Base-by-base conservation (phyloP, 805 yeast species). In the Maudiozyma bulderi region DNA sequence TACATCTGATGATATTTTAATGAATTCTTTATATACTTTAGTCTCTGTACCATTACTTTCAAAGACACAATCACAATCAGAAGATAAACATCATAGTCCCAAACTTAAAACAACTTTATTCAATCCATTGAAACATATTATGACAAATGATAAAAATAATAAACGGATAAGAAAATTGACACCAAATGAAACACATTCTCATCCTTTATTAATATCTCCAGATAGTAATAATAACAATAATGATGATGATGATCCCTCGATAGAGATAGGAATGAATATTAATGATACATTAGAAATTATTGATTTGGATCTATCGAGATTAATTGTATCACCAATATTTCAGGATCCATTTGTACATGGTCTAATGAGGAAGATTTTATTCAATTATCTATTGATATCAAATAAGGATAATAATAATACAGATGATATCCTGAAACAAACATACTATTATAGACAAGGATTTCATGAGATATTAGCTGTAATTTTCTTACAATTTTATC, bases 401-500 rank as follows among this genome's bases (percentile, higher is more conserved):
- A 38, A 37, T 46, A 29, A 20, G 29, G 43, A 31, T 30, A 45
- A 31, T 40, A 39, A 14, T 14, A 14, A 26, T 20, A 4, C 5
- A 13, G 7, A 26, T 10, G 26, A 46, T 20, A 30, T 52, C 13
- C 6, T 15, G 33, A 28, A 42, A 26, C 43, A 45, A 30, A 8
- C 39, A 43, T 41, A 31, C 37, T 34, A 40, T 42, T 64, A 64
- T 51, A 62, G 56, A 46, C 68, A 64, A 47, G 68, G 68, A 1
- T 63, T 55, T 47, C 68, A 64, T 47, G 68, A 64, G 47, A 42
- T 64, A 9, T 53, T 64, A 26, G 64, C 62, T 9, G 47, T 59
- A 35, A 54, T 64, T 8, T 64, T 57, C 45, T 37, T 62, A 45
- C 65, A 63, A 44, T 43, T 61, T 14, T 52, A 55, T 43, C 26